A percentile compares a stretch with the other conserved stretches of the same genome.
Evolutionary conservation across 805 yeast genomes (phyloP).

Genomic region (Diddensiella transvaalensis): DNA sequence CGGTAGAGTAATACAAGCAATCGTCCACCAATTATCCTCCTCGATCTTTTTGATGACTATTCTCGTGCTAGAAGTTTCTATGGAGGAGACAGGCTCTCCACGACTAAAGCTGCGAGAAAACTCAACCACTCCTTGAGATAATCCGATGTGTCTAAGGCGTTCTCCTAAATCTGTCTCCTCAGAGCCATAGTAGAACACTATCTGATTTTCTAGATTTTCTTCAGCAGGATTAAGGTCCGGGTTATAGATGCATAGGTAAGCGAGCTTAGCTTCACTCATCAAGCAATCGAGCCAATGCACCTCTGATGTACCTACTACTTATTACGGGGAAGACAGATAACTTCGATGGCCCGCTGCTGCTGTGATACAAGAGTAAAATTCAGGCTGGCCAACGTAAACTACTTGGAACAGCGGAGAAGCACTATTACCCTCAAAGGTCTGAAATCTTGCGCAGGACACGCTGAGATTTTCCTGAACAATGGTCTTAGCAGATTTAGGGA

Average conservation of each 20-base stretch:
- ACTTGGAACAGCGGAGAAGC: too few relatives aligned
- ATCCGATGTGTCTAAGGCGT: conserved; percentile 40
- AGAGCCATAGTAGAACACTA: conserved; percentile 34
- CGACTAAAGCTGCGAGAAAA: conserved; percentile 24
- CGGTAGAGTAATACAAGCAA: conserved; percentile 29
- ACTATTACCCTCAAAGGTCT: too few relatives aligned
- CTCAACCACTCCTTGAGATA: conserved; percentile 40
- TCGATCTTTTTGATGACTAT: conserved; percentile 32
- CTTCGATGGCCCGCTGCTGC: too few relatives aligned
- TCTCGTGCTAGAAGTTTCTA: conserved; percentile 37
- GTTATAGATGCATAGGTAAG: conserved; percentile 36
- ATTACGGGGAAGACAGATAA: too few relatives aligned
- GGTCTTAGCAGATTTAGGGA: conserved; percentile 80
- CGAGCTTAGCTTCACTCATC: conserved; percentile 5
- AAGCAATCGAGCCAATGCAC: too few relatives aligned
- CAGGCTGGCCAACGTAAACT: too few relatives aligned
- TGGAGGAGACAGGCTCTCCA: conserved; percentile 20
- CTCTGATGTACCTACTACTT: too few relatives aligned
- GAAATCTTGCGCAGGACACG: too few relatives aligned
- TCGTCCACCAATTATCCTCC: conserved; percentile 32
- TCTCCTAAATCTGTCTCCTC: conserved; percentile 29
- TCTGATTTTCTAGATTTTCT: conserved; percentile 34
- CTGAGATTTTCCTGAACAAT: too few relatives aligned
- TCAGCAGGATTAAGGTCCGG: conserved; percentile 36
- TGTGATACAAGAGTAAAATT: too few relatives aligned